phyloP scores from a whole-genome alignment of 345 rosid genomes.

The Euphorbia lathyris region DNA sequence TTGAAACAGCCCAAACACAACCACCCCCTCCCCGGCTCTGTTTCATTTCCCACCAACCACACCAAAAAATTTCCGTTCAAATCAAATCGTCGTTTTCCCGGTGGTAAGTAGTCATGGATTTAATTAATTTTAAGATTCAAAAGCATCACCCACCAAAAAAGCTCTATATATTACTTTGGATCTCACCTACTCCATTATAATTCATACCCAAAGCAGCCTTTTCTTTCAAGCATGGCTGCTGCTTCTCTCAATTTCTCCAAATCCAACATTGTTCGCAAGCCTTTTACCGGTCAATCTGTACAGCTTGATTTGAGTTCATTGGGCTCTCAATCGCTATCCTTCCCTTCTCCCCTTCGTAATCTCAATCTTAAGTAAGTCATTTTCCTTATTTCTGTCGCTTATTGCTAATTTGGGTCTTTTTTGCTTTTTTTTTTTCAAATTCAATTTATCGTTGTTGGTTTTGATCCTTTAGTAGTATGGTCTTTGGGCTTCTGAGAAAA shows the following conservation, averaged over 20 bases:
- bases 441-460: not conserved
- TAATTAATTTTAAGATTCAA: not conserved
- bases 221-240: constrained; percentile 25
- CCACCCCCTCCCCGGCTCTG: not conserved
- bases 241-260: constrained; percentile 18
- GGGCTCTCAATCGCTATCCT: constrained; percentile 29
- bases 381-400: not conserved
- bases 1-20: not conserved
- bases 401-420: not conserved
- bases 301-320: not conserved
- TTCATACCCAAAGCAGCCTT: not conserved
- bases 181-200: not conserved
- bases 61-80: not conserved
- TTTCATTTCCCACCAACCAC: not conserved
- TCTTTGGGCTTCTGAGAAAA: not conserved
- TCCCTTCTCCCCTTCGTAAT: constrained; percentile 23
- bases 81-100: not conserved
- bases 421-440: not conserved
- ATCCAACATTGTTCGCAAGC: constrained; percentile 2
- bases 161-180: not conserved
- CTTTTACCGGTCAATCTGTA: not conserved
- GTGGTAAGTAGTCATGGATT: not conserved
- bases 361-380: constrained; percentile 26
- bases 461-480: not conserved
- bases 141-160: not conserved